Conservation (phyloP, 75 land plant genomes). For the Pinus tabuliformis region DNA sequence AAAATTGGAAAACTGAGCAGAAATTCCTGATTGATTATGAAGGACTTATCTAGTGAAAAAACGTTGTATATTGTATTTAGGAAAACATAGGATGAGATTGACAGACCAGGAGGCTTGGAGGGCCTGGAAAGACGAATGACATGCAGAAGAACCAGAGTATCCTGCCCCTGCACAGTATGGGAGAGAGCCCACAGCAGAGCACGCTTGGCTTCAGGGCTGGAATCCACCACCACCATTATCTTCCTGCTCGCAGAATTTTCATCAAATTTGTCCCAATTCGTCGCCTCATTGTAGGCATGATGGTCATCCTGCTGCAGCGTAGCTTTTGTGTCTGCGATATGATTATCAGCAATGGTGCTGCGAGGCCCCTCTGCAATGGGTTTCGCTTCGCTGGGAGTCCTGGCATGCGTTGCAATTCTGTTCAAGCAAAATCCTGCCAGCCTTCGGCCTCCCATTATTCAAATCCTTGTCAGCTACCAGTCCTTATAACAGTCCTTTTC, state of each 20-base stretch:
- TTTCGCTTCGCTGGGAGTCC: constrained; percentile 15
- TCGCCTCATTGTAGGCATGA: constrained; percentile 2
- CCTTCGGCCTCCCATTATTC: background rate
- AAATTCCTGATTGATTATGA: too few relatives aligned
- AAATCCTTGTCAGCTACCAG: background rate
- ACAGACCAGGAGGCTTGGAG: constrained; percentile 4
- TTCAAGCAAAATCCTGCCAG: constrained; percentile 22
- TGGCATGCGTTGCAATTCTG: constrained; percentile 7
- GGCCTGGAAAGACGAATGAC: constrained; percentile 18
- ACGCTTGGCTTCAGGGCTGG: constrained; percentile 34
- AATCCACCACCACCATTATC: constrained; percentile 62
- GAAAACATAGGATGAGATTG: too few relatives aligned
- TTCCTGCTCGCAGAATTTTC: constrained; percentile 15
- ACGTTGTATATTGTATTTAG: too few relatives aligned
- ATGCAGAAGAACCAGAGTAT: constrained; percentile 40
- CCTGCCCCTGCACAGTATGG: constrained; percentile 47
- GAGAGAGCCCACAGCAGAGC: constrained; percentile 66
- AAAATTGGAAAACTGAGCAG: too few relatives aligned
- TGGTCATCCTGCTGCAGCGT: background rate
- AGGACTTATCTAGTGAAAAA: too few relatives aligned
- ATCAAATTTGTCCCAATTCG: constrained; percentile 13
- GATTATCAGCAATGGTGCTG: constrained; percentile 5
- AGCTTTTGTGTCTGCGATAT: background rate
- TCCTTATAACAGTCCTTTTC: too few relatives aligned
- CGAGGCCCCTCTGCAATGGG: constrained; percentile 20